Base-by-base conservation (phyloP, 192 early-diverging fungal genomes). In the Funneliformis mosseae region DNA sequence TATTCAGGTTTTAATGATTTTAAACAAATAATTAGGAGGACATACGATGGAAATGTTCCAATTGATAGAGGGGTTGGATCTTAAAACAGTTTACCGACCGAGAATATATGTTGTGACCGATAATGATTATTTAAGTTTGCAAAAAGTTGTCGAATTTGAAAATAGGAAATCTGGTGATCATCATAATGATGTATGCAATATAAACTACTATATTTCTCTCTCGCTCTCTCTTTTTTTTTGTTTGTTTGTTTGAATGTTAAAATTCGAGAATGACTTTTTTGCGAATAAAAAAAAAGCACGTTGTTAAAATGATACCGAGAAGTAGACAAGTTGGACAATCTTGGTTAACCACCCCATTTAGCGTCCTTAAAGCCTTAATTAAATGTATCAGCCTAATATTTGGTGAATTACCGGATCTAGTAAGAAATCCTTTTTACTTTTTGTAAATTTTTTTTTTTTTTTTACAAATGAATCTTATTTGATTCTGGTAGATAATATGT, bases 11-110 rank as follows among this genome's bases (percentile, higher is more conserved):
- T 55, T 50, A 62, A 78, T 62, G 18, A 80, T 83, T 23, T 81
- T 80, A 66, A 59, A 79, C 12, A 77, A 74, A 2, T 83, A 83
- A 84, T 48, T 55, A 79, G 96, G 97, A 48, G 97, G 97, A 12
- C 97, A 99, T 82, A 97, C 97, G 0, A 86, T 92, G 7, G 97
- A 99, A 83, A 98, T 99, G 95, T 70, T 93, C 11, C 90, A 92
- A 74, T 81, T 98, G 16, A 66, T 96, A 0, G 80, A 87, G 6
- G 86, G 88, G 11, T 81, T 97, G 0, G 90, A 94, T 62, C 85
- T 85, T 62, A 12, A 67, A 25, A 45, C 83, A 2, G 81, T 86
- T 43, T 96, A 94, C 81, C 69, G 23, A 11, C 92, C 87, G 27
- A 87, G 96, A 18, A 74, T 89, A 71, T 99, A 99, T 80, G 70